These are phyloP conservation scores for Aspergillus thermomutatus DNA, from an alignment of 2,329 filamentous ascomycete genomes.

Conservation along the genomic window DNA sequence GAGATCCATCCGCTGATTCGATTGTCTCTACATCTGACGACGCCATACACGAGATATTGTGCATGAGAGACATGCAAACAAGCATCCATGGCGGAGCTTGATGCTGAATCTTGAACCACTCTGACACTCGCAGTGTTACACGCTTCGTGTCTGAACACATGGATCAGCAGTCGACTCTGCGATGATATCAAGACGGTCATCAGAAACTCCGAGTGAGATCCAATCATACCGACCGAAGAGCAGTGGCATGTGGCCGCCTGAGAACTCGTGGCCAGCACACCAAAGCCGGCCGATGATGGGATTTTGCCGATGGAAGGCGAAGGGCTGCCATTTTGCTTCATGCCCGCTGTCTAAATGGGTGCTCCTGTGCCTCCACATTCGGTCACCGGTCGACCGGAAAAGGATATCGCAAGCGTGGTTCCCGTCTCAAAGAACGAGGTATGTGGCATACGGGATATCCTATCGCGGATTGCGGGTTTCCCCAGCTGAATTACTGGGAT, in stretches of 20 bases:
- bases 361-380: slow-evolving; percentile 1
- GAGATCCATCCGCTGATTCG: background rate
- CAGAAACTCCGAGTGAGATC: background rate
- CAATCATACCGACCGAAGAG: background rate
- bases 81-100: background rate
- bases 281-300: background rate
- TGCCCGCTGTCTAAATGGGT: background rate
- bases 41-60: background rate
- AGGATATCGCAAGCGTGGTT: slow-evolving; percentile 1
- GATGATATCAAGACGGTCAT: background rate
- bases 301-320: background rate
- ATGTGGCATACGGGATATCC: background rate
- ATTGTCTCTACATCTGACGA: background rate
- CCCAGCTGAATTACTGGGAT: background rate
- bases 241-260: slow-evolving; percentile 2
- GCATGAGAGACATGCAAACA: background rate
- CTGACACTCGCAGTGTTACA: background rate
- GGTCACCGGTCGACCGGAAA: slow-evolving; percentile 12
- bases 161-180: background rate
- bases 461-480: background rate
- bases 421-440: background rate
- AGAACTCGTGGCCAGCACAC: background rate
- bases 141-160: background rate
- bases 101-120: background rate
- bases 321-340: background rate